Conservation (phyloP, 352 stramenopile genomes). For the Pythium biforme region DNA sequence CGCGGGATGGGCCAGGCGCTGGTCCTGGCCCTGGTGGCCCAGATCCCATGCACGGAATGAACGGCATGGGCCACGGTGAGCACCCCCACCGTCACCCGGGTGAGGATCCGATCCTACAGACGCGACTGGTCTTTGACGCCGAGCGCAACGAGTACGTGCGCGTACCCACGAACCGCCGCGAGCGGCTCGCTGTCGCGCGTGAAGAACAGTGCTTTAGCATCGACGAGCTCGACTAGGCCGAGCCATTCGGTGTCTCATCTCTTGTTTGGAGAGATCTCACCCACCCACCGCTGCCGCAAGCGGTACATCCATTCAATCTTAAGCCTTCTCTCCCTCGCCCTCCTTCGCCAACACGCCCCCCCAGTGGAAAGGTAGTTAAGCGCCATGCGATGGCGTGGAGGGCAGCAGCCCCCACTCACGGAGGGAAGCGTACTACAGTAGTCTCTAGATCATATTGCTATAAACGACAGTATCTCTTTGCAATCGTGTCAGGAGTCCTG, state of each 20-base stretch:
- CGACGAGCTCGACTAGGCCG: conserved; percentile 49
- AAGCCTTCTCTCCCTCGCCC: too few species aligned
- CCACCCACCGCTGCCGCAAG: too few species aligned
- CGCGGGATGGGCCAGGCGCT: not conserved
- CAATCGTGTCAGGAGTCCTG: not conserved
- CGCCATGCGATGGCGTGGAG: too few species aligned
- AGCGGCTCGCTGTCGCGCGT: not conserved
- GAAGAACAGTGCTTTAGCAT: conserved; percentile 48
- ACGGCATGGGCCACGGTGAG: not conserved
- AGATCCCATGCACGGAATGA: too few species aligned
- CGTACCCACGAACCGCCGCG: not conserved
- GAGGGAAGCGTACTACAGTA: not conserved
- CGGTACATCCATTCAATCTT: too few species aligned
- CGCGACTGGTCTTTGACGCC: conserved; percentile 19
- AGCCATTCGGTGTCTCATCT: not conserved
- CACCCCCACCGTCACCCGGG: not conserved
- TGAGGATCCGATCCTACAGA: conserved; percentile 20
- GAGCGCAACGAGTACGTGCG: conserved; percentile 22
- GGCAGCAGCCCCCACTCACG: too few species aligned
- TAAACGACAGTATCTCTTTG: not conserved
- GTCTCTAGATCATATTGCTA: not conserved
- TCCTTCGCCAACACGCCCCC: too few species aligned
- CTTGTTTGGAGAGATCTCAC: not conserved
- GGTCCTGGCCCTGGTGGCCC: not conserved
- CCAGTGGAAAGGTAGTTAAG: too few species aligned